A percentile compares a stretch with the other conserved stretches of the same genome.
Conservation (phyloP, 306 rosid genomes). For the Vachellia collinsii region DNA sequence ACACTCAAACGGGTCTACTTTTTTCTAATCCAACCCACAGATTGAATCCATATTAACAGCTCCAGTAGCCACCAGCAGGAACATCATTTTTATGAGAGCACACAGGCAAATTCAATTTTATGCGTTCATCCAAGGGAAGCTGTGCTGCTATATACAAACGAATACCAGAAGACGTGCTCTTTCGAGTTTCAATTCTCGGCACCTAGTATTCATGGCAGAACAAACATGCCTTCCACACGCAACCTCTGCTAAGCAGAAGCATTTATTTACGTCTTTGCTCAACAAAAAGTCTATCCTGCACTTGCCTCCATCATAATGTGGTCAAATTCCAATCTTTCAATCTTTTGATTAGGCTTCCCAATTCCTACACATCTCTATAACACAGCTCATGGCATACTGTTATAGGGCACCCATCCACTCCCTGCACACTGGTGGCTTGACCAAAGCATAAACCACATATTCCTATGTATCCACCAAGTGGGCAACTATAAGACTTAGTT, state of each 20-base stretch:
- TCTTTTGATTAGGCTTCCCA: constrained; percentile 1
- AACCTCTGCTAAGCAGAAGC: neutral
- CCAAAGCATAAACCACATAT: neutral
- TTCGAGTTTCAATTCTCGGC: constrained; percentile 3
- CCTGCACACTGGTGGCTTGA: neutral
- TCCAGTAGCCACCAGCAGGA: neutral
- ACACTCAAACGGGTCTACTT: too few species aligned
- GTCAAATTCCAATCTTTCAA: constrained; percentile 22
- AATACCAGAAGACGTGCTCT: constrained; percentile 2
- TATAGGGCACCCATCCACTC: neutral
- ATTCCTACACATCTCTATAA: constrained; percentile 3
- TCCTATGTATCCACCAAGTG: neutral
- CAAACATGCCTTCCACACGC: neutral
- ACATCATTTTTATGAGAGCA: neutral
- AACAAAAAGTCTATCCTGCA: neutral
- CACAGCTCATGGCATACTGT: constrained; percentile 8
- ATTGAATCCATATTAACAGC: too few species aligned
- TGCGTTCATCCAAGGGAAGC: constrained; percentile 1
- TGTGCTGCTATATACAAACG: constrained; percentile 16
- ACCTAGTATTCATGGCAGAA: neutral
- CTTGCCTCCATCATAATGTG: neutral
- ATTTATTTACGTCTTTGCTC: constrained; percentile 13
- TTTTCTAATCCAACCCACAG: too few species aligned
- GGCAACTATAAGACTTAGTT: neutral
- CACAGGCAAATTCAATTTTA: too few species aligned